Evolutionary conservation across 2,329 filamentous ascomycete genomes (phyloP).

Genomic region (Chrysosporium queenslandicum): DNA sequence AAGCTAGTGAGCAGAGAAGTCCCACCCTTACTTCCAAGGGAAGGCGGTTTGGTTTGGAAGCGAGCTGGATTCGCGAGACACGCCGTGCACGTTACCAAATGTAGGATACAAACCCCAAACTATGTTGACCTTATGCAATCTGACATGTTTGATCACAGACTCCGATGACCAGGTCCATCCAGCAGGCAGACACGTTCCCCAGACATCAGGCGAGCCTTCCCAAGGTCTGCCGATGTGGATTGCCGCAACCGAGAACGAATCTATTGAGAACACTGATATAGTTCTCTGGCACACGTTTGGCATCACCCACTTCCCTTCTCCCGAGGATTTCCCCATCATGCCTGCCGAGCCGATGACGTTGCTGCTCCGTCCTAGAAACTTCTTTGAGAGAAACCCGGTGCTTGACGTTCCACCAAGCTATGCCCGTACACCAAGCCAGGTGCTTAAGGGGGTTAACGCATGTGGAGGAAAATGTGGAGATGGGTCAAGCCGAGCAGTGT

Average conservation of each 20-base stretch:
- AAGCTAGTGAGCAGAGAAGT: constrained; percentile 85
- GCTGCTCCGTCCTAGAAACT: constrained; percentile 67
- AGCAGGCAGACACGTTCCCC: constrained; percentile 76
- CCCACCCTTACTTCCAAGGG: constrained; percentile 66
- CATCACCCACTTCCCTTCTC: constrained; percentile 75
- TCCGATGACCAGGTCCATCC: constrained; percentile 72
- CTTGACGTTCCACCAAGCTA: constrained; percentile 73
- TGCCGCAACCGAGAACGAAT: constrained; percentile 50
- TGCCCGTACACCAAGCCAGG: constrained; percentile 60
- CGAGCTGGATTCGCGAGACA: constrained; percentile 79
- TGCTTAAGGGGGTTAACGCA: constrained; percentile 35
- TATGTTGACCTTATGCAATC: constrained; percentile 1
- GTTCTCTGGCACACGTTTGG: constrained; percentile 94
- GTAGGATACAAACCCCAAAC: constrained; percentile 49
- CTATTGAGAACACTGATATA: constrained; percentile 71
- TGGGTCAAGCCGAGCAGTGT: constrained; percentile 33
- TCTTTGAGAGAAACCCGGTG: constrained; percentile 69
- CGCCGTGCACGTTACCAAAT: constrained; percentile 79
- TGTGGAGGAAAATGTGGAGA: constrained; percentile 27
- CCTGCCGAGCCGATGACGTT: constrained; percentile 76
- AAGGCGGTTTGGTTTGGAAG: constrained; percentile 76
- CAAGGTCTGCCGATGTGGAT: constrained; percentile 68
- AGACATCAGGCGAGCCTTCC: constrained; percentile 71
- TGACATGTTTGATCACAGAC: constrained; percentile 48
- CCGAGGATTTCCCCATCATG: constrained; percentile 91